Evolutionary conservation across 2,329 filamentous ascomycete genomes (phyloP), one percentile per base, ranked within the genome.

Genomic region (Neonectria sp.): DNA sequence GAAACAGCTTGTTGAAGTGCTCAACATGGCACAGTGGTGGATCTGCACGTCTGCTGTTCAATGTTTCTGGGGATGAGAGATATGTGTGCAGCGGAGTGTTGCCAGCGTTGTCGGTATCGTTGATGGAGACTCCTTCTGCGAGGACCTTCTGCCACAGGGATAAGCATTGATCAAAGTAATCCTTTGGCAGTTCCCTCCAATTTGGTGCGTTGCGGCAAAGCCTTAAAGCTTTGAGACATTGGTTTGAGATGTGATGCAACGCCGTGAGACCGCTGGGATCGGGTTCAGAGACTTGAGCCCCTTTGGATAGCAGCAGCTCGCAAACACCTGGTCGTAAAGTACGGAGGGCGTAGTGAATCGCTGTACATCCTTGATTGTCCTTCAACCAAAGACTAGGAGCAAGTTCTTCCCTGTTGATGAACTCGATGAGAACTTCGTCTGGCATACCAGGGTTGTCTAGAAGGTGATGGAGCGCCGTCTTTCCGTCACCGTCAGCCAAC

Each of bases 381-480:
- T 51, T 56, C 2, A 61, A 17, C 0, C 63, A 59, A 0, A 75
- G 33, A 0, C 51, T 70, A 6, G 70, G 53, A 1, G 56, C 25
- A 2, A 74, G 65, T 29, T 71, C 68, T 13, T 45, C 4, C 11
- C 65, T 65, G 17, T 68, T 43, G 29, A 73, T 63, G 11, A 75
- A 75, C 1, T 72, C n/a, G 2, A 69, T 1, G 0, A 71, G 24
- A 9, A 70, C 35, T 1, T 55, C 55, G 7, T 71, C 62, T 2
- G 71, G 60, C 2, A 69, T 37, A 1, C 12, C 24, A 17, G 37
- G n/a, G 48, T 75, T 75, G 7, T 67, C n/a, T 29, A 74, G 13
- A 7, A 75, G 8, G 24, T 74, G 63, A 40, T 75, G 70, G 2
- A 75, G 55, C 3, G 73, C 73, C 8, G 73, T 71, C 33, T 65